A percentile compares a stretch with the other conserved stretches of the same genome.
phyloP scores from a whole-genome alignment of 768 basidiomycete genomes.

The Mycena rosella region DNA sequence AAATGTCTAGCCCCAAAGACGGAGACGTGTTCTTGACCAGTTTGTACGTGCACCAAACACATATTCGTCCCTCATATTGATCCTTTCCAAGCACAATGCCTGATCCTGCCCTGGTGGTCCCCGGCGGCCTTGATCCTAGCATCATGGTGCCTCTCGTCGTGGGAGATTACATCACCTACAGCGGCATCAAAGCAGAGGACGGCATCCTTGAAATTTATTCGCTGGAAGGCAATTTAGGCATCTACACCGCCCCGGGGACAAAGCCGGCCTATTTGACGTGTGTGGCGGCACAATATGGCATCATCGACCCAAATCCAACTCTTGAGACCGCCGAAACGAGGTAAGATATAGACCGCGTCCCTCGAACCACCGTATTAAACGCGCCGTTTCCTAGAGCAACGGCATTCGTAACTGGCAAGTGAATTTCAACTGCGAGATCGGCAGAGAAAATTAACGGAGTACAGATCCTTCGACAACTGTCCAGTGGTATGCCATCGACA shows the following conservation, averaged over 20 bases:
- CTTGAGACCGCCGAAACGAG: slow-evolving; percentile 10
- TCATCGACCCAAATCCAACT: background rate
- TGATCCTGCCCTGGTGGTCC: slow-evolving; percentile 28
- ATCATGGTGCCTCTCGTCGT: slow-evolving; percentile 9
- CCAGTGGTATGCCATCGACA: slow-evolving; percentile 37
- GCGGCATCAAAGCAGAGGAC: slow-evolving; percentile 31
- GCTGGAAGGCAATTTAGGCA: slow-evolving; percentile 36
- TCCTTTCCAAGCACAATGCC: slow-evolving; percentile 6
- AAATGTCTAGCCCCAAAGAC: too few relatives aligned
- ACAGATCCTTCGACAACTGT: slow-evolving; percentile 22
- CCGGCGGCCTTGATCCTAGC: slow-evolving; percentile 1
- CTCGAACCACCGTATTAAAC: background rate
- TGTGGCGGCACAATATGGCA: slow-evolving; percentile 17
- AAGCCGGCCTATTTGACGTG: slow-evolving; percentile 33
- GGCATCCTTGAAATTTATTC: slow-evolving; percentile 33
- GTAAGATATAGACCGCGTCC: background rate
- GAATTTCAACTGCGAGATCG: background rate
- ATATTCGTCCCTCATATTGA: too few relatives aligned
- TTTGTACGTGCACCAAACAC: too few relatives aligned
- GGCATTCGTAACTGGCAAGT: too few relatives aligned
- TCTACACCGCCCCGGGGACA: slow-evolving; percentile 39
- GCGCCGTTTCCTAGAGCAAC: too few relatives aligned
- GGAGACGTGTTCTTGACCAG: too few relatives aligned
- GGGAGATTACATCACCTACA: too few relatives aligned
- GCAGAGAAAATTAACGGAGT: background rate